Evolutionary conservation across 192 early-diverging fungal genomes (phyloP).

Genomic region (Umbelopsis sp.): DNA sequence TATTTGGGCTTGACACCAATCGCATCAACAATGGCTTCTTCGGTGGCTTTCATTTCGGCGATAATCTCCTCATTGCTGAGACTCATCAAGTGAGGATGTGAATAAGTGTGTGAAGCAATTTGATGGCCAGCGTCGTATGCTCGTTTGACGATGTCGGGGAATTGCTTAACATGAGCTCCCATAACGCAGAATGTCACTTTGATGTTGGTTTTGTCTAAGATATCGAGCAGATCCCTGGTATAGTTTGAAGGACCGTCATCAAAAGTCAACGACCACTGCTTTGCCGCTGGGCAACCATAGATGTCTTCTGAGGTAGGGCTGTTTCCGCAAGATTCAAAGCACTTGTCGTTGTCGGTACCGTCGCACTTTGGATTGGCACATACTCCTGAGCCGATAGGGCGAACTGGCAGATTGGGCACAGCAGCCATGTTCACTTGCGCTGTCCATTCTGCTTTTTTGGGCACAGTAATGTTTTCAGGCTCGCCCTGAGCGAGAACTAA

Average conservation of each 20-base stretch:
- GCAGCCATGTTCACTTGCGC: background rate
- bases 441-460: slow-evolving; percentile 20
- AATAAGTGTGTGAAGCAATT: slow-evolving; percentile 61
- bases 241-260: slow-evolving; percentile 58
- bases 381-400: slow-evolving; percentile 29
- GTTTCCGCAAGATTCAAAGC: slow-evolving; percentile 38
- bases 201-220: slow-evolving; percentile 49
- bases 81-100: slow-evolving; percentile 50
- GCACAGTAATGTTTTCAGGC: slow-evolving; percentile 11
- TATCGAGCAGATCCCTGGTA: slow-evolving; percentile 56
- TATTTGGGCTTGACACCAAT: slow-evolving; percentile 58
- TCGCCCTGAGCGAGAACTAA: slow-evolving; percentile 15
- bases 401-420: background rate
- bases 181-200: slow-evolving; percentile 76
- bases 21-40: slow-evolving; percentile 49
- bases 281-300: slow-evolving; percentile 26
- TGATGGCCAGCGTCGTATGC: slow-evolving; percentile 59
- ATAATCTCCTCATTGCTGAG: slow-evolving; percentile 47
- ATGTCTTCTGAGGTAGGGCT: slow-evolving; percentile 23
- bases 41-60: slow-evolving; percentile 47
- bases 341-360: slow-evolving; percentile 35
- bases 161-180: slow-evolving; percentile 52
- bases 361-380: slow-evolving; percentile 34
- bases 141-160: slow-evolving; percentile 50
- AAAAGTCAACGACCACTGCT: slow-evolving; percentile 51